Evolutionary conservation across 2,329 filamentous ascomycete genomes (phyloP).

Genomic region (Penicillium olsonii): DNA sequence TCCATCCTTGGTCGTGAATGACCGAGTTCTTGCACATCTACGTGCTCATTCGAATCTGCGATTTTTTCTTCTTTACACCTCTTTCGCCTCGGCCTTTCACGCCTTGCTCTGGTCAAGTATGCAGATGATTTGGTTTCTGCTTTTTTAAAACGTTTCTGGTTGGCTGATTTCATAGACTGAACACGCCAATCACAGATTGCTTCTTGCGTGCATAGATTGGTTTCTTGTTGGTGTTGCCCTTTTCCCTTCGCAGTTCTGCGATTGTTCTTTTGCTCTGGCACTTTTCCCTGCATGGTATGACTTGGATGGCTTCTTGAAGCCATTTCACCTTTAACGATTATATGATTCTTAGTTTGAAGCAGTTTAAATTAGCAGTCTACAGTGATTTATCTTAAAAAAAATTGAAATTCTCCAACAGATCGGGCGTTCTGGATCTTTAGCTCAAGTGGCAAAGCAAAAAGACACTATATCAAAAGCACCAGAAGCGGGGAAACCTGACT

Average conservation of each 20-base stretch:
- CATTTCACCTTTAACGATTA: neutral
- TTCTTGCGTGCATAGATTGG: conserved; percentile 21
- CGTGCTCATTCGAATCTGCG: neutral
- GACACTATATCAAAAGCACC: too few relatives aligned
- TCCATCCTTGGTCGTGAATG: conserved; percentile 35
- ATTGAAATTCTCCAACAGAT: neutral
- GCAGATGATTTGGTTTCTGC: conserved; percentile 1
- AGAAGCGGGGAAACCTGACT: neutral
- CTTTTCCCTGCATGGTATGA: conserved; percentile 18
- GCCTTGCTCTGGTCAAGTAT: neutral
- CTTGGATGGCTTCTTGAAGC: conserved; percentile 11
- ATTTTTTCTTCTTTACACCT: neutral
- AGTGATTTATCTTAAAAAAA: neutral
- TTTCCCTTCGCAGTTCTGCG: neutral
- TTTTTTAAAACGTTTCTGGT: conserved; percentile 12
- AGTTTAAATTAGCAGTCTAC: neutral
- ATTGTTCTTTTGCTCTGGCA: conserved; percentile 9
- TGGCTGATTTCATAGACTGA: conserved; percentile 23
- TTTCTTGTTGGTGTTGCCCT: neutral
- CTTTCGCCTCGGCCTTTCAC: neutral
- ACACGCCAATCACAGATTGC: conserved; percentile 10
- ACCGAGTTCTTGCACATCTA: neutral
- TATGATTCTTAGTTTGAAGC: conserved; percentile 7
- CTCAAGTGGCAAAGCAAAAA: too few relatives aligned
- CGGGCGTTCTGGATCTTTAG: too few relatives aligned